A percentile compares a stretch with the other conserved stretches of the same genome.
phyloP scores from a whole-genome alignment of 1,139 yeast species.

The Candida pseudocylindracea region DNA sequence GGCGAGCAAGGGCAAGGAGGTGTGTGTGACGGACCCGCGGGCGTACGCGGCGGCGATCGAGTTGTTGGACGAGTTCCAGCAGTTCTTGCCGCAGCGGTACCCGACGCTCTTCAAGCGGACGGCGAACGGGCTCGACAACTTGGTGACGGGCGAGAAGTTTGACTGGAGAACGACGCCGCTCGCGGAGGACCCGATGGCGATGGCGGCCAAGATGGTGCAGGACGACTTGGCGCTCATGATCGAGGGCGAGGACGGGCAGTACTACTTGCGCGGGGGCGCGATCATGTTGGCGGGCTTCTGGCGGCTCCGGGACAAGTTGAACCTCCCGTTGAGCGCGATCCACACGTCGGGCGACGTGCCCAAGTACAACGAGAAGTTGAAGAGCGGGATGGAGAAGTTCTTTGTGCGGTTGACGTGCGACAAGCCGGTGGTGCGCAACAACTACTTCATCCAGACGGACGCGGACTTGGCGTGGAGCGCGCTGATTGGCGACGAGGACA shows the following conservation, averaged over 20 bases:
- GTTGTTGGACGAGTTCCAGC: slow-evolving; percentile 25
- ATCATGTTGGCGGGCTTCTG: slow-evolving; percentile 43
- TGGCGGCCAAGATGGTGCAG: slow-evolving; percentile 35
- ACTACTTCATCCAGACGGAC: slow-evolving; percentile 45
- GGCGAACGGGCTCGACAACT: slow-evolving; percentile 22
- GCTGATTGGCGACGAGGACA: slow-evolving; percentile 35
- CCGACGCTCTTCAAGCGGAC: slow-evolving; percentile 28
- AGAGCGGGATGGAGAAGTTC: slow-evolving; percentile 42
- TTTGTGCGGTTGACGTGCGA: slow-evolving; percentile 30
- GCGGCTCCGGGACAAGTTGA: slow-evolving; percentile 34
- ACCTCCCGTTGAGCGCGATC: slow-evolving; percentile 28
- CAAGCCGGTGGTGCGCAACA: slow-evolving; percentile 39
- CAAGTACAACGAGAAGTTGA: slow-evolving; percentile 30
- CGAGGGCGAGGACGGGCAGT: slow-evolving; percentile 31
- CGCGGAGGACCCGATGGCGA: slow-evolving; percentile 29
- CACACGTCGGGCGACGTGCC: slow-evolving; percentile 51
- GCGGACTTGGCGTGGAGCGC: slow-evolving; percentile 39
- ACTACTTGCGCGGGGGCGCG: slow-evolving; percentile 34
- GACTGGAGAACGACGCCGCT: slow-evolving; percentile 3
- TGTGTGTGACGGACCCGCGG: slow-evolving; percentile 26
- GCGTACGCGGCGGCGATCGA: slow-evolving; percentile 37
- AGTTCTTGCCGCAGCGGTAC: slow-evolving; percentile 31
- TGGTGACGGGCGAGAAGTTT: slow-evolving; percentile 24
- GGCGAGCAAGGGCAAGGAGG: slow-evolving; percentile 18
- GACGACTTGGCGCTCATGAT: slow-evolving; percentile 50